Evolutionary conservation across 179 eudicot genomes (phyloP), one percentile per base, ranked within the genome.

Genomic region (Beta lomatogona): DNA sequence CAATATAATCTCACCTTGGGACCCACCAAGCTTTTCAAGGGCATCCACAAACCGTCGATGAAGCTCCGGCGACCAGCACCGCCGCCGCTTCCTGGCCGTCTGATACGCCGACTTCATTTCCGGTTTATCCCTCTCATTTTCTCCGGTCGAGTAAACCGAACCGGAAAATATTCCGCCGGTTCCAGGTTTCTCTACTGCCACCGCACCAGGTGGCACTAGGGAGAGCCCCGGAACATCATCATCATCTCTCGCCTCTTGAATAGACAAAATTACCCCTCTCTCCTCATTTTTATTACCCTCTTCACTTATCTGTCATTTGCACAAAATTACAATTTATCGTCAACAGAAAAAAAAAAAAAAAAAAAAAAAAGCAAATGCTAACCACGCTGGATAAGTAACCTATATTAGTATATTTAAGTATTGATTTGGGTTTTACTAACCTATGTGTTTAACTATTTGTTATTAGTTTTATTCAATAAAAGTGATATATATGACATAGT

Each of bases 21-120:
- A 64, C 72, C 89, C 89, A 73, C 91, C 91, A 19, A 89, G 89
- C 58, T 78, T 84, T 3, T 85, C 88, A 54, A 88, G 90, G 3
- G 92, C 88, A 12, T 80, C 86, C 5, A 88, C 60, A 19, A 88
- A 88, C 44, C 85, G 79, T 10, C 87, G 83, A n/a, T 90, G 91
- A 31, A 90, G 85, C 73, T 90, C 88, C 63, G 86, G 86, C 14
- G 92, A 86, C 92, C 92, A 90, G 59, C 88, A 87, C 59, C 92
- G 87, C 63, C 92, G 64, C 61, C 83, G 88, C 60, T 90, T 90
- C 81, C 79, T 90, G 6, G 68, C 71, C 31, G 82, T 63, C 59
- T 75, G 85, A 50, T 58, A 79, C n/a, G 19, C 44, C 50, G 12
- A 36, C 50, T 67, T 78, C 52, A 28, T n/a, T 19, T 66, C 77